phyloP scores from a whole-genome alignment of 371 early-diverging fungal genomes.

The Mortierella polycephala region DNA sequence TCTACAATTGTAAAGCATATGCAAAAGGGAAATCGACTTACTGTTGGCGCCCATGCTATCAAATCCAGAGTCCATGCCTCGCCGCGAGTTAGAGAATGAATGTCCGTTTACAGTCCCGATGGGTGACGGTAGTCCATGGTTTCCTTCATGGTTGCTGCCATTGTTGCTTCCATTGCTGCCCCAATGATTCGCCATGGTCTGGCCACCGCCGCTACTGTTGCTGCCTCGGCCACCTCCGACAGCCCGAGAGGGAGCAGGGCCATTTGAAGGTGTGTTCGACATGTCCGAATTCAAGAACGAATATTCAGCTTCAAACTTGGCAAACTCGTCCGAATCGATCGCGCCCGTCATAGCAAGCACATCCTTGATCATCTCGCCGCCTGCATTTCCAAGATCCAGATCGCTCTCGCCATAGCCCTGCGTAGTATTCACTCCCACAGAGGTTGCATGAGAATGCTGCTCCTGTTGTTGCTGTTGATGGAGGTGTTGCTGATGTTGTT shows the following conservation, averaged over 20 bases:
- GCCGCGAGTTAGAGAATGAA: constrained; percentile 16
- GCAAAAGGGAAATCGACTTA: constrained; percentile 3
- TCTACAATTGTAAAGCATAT: too few species aligned
- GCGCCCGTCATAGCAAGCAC: constrained; percentile 51
- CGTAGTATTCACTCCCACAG: constrained; percentile 8
- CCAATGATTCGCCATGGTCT: constrained; percentile 24
- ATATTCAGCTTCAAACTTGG: constrained; percentile 38
- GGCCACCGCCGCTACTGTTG: constrained; percentile 10
- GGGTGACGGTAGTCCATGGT: constrained; percentile 41
- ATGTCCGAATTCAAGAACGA: constrained; percentile 22
- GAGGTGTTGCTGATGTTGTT: constrained; percentile 1
- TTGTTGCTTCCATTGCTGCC: constrained; percentile 13
- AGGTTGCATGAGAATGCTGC: constrained; percentile 14
- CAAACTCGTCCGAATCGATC: constrained; percentile 49
- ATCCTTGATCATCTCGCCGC: constrained; percentile 53
- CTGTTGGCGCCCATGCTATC: constrained; percentile 31
- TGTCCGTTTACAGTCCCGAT: constrained; percentile 50
- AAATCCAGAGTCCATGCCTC: constrained; percentile 32
- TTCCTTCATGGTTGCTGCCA: background rate
- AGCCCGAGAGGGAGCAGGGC: constrained; percentile 14
- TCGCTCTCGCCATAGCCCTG: constrained; percentile 29
- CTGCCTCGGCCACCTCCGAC: constrained; percentile 43
- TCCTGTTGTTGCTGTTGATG: constrained; percentile 5
- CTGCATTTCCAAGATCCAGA: constrained; percentile 49
- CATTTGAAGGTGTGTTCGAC: constrained; percentile 1